Base-by-base conservation (phyloP, 2,329 filamentous ascomycete genomes). In the Bipolaris zeicola region DNA sequence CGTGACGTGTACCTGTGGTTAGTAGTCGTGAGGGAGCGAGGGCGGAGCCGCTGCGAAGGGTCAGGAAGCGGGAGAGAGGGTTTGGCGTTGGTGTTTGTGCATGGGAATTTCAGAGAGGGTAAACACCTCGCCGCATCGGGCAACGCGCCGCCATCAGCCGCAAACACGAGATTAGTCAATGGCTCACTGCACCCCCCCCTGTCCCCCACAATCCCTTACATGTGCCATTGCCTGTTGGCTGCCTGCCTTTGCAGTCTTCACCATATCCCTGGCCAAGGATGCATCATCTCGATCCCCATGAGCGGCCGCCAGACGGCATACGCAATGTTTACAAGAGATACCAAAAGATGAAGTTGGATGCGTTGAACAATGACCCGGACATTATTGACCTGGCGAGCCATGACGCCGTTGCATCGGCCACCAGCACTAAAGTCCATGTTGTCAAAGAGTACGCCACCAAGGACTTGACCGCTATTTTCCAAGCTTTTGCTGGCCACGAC, bases 311-410 rank as follows among this genome's bases (percentile, higher is more conserved):
- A 3, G 85, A 87, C 11, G 76, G 81, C 47, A 81, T 97, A 63
- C 87, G 88, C 59, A 79, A 83, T 43, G 79, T 87, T 51, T 97
- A 92, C 85, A 96, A 96, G 75, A 79, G 78, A 39, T 91, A 89
- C 65, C 86, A 89, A 22, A 88, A 84, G 61, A 81, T 85, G 36
- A 83, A 87, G 34, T 36, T 48, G 13, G 39, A 76, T 3, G 82
- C 87, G 61, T 74, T 81, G 6, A 79, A 82, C 7, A 80, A 89
- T 55, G 67, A 75, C 62, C 14, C 59, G 70, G 64, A 70, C 67
- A 66, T 89, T 58, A 64, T 78, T 20, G 68, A 81, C 80, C 48
- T 70, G 33, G 55, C 64, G 22, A 38, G 52, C 18, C 44, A 55
- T 18, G 52, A 44, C 16, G 26, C 26, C 10, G 13, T 28, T 77